These are phyloP conservation scores for Solanum phureja DNA, from an alignment of 257 asterid genomes.

Conservation along the genomic window DNA sequence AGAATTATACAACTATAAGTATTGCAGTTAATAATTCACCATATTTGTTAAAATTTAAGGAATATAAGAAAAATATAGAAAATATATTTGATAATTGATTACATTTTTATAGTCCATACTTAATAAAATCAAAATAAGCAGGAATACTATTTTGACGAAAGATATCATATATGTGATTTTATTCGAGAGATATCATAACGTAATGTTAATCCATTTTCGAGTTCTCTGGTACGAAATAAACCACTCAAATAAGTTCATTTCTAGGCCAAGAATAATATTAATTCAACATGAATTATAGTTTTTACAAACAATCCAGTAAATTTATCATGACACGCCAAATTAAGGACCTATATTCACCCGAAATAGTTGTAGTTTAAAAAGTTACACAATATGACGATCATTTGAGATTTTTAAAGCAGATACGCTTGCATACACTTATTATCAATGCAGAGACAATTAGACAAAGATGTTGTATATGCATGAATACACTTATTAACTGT, in stretches of 20 bases:
- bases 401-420: neutral
- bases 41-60: neutral
- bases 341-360: neutral
- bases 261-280: neutral
- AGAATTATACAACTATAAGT: neutral
- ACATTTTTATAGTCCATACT: neutral
- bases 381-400: neutral
- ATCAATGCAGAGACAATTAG: neutral
- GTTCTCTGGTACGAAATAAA: neutral
- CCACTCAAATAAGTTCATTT: neutral
- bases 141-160: neutral
- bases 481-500: neutral
- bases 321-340: neutral
- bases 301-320: neutral
- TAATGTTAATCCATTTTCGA: neutral
- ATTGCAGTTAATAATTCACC: neutral
- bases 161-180: neutral
- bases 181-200: fast-evolving
- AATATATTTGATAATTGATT: neutral
- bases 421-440: neutral
- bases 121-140: neutral
- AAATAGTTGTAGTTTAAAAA: neutral
- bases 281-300: neutral
- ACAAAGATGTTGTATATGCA: neutral
- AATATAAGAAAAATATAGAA: neutral